Base-by-base conservation (phyloP, 768 basidiomycete genomes). In the Antrodiella citrinella region DNA sequence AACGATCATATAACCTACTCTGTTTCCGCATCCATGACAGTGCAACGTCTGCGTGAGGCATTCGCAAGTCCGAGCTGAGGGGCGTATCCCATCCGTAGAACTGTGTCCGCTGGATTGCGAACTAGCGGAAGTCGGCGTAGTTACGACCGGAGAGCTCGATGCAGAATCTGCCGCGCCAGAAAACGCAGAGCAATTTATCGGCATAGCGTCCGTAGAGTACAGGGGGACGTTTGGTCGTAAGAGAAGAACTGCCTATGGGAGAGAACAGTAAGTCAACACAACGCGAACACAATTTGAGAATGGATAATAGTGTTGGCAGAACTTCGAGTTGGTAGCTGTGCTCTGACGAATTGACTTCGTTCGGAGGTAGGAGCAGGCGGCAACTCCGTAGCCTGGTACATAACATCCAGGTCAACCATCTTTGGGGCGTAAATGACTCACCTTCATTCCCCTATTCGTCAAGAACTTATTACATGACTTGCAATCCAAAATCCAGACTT, bases 361-460 rank as follows among this genome's bases (percentile, higher is more conserved):
- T n/a, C n/a, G n/a, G n/a, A n/a, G n/a, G n/a, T n/a, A n/a, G n/a
- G n/a, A n/a, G n/a, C n/a, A n/a, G n/a, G n/a, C n/a, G n/a, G n/a
- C n/a, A n/a, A n/a, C n/a, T n/a, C n/a, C n/a, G n/a, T n/a, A n/a
- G n/a, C n/a, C n/a, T n/a, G n/a, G n/a, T n/a, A n/a, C n/a, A n/a
- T n/a, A n/a, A n/a, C n/a, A n/a, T n/a, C n/a, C n/a, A n/a, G n/a
- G n/a, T n/a, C n/a, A n/a, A n/a, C n/a, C n/a, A n/a, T n/a, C n/a
- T n/a, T n/a, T n/a, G n/a, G n/a, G n/a, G n/a, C n/a, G n/a, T n/a
- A 13, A 48, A 46, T 12, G 19, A 58, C 74, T 64, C 57, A 80
- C 86, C 76, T 86, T 86, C 89, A 91, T 91, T 50, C 82, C 89
- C 22, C 89, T 77, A 63, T 91, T 90, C 13, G 88, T 86, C 44